phyloP scores from a whole-genome alignment of 495 filamentous ascomycete species.

The Glarea lozoyensis region DNA sequence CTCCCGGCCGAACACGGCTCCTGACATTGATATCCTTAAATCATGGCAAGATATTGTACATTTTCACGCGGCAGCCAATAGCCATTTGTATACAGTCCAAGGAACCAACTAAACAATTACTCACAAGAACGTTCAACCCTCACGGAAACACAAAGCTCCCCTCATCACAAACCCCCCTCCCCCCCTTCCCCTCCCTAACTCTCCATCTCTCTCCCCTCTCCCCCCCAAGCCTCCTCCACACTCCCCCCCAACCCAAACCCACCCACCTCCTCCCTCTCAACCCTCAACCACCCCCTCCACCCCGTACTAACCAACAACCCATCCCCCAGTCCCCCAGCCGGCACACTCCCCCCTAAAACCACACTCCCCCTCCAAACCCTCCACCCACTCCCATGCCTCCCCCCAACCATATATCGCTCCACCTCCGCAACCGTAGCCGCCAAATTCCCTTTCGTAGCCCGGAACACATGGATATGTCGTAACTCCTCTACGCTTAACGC shows the following conservation, averaged over 20 bases:
- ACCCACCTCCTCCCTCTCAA: conserved; percentile 25
- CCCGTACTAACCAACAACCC: conserved; percentile 29
- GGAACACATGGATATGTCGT: conserved; percentile 10
- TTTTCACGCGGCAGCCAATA: too few relatives aligned
- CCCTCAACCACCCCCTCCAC: conserved; percentile 40
- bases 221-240: conserved; percentile 43
- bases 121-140: neutral
- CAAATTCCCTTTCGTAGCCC: conserved; percentile 13
- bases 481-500: conserved; percentile 34
- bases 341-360: conserved; percentile 29
- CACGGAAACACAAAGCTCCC: conserved; percentile 19
- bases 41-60: too few relatives aligned
- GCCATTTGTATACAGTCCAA: too few relatives aligned
- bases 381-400: conserved; percentile 29
- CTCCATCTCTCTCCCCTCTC: conserved; percentile 37
- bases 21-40: too few relatives aligned
- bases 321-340: conserved; percentile 6
- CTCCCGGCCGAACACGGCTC: too few relatives aligned
- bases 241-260: conserved; percentile 46
- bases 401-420: conserved; percentile 40
- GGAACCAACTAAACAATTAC: conserved; percentile 1
- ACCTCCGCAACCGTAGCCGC: conserved; percentile 25
- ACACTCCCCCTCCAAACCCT: conserved; percentile 42
- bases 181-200: conserved; percentile 27
- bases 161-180: conserved; percentile 25